Evolutionary conservation across 2,329 filamentous ascomycete genomes (phyloP), one percentile per base, ranked within the genome.

Genomic region (Curvularia spicifera): DNA sequence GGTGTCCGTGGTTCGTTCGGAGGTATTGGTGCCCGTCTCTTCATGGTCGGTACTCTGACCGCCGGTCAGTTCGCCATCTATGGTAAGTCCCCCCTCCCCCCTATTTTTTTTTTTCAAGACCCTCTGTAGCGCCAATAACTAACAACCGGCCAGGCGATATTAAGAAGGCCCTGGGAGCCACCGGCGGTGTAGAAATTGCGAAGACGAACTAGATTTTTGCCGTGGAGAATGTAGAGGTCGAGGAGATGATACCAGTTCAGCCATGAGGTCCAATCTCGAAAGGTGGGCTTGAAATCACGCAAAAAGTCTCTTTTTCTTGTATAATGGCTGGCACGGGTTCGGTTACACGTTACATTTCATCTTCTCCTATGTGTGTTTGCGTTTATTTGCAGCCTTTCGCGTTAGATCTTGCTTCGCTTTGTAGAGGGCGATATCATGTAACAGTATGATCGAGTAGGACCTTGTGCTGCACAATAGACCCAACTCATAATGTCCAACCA

Each of bases 11-110:
- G 91, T 70, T 90, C 86, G 56, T 96, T 89, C 83, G 82, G 84
- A 73, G 91, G 91, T 87, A 90, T 96, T 70, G 89, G 90, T 79
- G 90, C 91, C 73, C 88, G 88, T 85, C 80, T 90, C 52, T 88
- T 90, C 83, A 88, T 90, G 86, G 72, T 74, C 22, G 72, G 90
- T 79, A 89, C 87, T 68, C 80, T 92, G 70, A 76, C 74, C 45
- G 74, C 73, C 45, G 74, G 73, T 67, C 91, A 95, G 82, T 95
- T 95, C 80, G 91, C 90, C 74, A 96, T 96, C 79, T 96, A 96
- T 77, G 91, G 26, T 28, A 28, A 28, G 22, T 24, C 22, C 22
- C 22, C 22, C 22, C 22, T 18, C 18, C 22, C 22, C 22, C 22
- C 22, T 24, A 24, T 24, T 24, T 18, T 18, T 18, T 18, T 24